phyloP scores from a whole-genome alignment of 176 grass and related monocot species.

The Musa acuminata region DNA sequence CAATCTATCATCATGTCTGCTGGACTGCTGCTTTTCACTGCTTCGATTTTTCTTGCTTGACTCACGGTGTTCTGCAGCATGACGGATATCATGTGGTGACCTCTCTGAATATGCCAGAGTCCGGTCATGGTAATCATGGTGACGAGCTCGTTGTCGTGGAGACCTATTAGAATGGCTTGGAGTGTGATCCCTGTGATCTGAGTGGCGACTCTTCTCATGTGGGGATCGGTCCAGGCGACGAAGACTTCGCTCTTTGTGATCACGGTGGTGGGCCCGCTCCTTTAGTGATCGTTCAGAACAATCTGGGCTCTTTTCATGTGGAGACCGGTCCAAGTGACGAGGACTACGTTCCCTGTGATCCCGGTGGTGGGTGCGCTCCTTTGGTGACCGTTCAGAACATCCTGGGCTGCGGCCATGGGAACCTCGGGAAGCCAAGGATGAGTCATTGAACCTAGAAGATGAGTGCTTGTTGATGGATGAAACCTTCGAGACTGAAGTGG shows the following conservation, averaged over 20 bases:
- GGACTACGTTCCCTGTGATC: constrained; percentile 46
- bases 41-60: constrained; percentile 42
- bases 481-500: constrained; percentile 27
- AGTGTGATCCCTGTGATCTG: constrained; percentile 50
- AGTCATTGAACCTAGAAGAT: constrained; percentile 42
- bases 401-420: constrained; percentile 29
- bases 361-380: constrained; percentile 33
- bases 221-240: constrained; percentile 30
- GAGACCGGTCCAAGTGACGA: constrained; percentile 24
- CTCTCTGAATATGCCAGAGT: constrained; percentile 38
- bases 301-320: constrained; percentile 30
- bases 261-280: constrained; percentile 37
- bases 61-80: constrained; percentile 38
- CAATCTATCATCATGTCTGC: constrained; percentile 42
- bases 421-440: constrained; percentile 26
- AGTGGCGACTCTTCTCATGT: constrained; percentile 35
- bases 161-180: constrained; percentile 50
- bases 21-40: constrained; percentile 40
- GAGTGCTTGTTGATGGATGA: constrained; percentile 29
- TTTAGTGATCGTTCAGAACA: constrained; percentile 39
- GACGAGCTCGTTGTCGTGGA: constrained; percentile 45
- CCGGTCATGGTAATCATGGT: constrained; percentile 54
- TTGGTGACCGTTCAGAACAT: constrained; percentile 32
- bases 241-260: constrained; percentile 47
- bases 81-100: constrained; percentile 42